Conservation (phyloP, 345 rosid species). For the Noccaea bulbosa region DNA sequence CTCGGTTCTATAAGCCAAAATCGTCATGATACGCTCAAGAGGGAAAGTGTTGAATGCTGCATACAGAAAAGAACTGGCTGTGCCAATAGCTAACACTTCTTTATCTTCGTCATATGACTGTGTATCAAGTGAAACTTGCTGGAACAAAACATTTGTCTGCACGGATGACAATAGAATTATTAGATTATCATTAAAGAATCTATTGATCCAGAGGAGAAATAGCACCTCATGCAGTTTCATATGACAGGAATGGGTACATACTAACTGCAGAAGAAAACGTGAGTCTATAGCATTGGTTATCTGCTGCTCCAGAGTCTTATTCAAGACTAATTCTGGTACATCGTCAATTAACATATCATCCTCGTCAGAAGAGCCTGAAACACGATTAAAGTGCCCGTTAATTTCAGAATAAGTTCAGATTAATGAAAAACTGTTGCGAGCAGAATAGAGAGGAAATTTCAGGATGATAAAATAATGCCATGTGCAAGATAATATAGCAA, state of each 20-base stretch:
- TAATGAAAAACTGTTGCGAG: conserved; percentile 15
- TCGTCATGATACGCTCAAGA: conserved; percentile 81
- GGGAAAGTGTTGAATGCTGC: conserved; percentile 78
- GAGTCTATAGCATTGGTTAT: conserved; percentile 79
- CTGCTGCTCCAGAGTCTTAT: conserved; percentile 66
- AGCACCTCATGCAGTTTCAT: conserved; percentile 19
- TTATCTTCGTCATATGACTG: conserved; percentile 57
- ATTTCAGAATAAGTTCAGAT: conserved; percentile 32
- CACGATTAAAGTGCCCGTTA: conserved; percentile 21
- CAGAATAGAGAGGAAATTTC: conserved; percentile 18
- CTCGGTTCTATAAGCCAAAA: conserved; percentile 92
- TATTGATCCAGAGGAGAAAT: conserved; percentile 25
- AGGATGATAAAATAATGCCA: conserved; percentile 13
- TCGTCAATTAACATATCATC: conserved; percentile 71
- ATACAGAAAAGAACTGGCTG: conserved; percentile 92
- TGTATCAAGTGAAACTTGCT: conserved; percentile 47
- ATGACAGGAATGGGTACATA: conserved; percentile 47
- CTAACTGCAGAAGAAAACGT: conserved; percentile 91
- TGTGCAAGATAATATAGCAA: conserved; percentile 11
- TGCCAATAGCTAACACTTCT: conserved; percentile 81
- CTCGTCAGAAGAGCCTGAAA: conserved; percentile 68
- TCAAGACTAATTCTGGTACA: conserved; percentile 53
- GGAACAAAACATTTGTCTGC: conserved; percentile 84
- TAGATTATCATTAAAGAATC: conserved; percentile 19
- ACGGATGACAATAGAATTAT: conserved; percentile 41